Conservation (phyloP, 140 eudicot genomes). For the Cichorium intybus region DNA sequence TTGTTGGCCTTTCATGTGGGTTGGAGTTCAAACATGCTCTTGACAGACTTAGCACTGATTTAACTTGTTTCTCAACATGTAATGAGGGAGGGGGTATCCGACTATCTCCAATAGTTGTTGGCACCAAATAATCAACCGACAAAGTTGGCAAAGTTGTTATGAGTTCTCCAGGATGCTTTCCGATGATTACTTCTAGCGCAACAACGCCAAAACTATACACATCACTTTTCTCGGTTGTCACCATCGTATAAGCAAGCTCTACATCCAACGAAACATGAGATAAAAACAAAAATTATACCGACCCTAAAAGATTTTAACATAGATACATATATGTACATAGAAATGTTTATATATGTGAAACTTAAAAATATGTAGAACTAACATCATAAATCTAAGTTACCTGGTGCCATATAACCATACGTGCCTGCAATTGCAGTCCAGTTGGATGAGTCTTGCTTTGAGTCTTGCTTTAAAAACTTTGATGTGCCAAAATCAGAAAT, state of each 20-base stretch:
- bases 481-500: conserved; percentile 33
- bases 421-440: no score
- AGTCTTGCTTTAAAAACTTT: conserved; percentile 18
- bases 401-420: background rate
- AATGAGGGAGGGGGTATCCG: conserved; percentile 3
- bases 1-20: conserved; percentile 33
- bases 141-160: no score
- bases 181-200: conserved; percentile 12
- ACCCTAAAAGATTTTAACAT: no score
- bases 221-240: conserved; percentile 38
- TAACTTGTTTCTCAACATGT: background rate
- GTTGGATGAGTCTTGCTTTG: background rate
- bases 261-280: background rate
- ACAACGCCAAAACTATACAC: conserved; percentile 12
- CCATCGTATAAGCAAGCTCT: conserved; percentile 38
- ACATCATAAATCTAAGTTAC: background rate
- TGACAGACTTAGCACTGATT: conserved; percentile 5
- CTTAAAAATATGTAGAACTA: background rate
- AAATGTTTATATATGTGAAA: no score
- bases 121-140: no score
- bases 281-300: background rate
- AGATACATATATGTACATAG: no score
- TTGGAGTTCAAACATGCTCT: conserved; percentile 16
- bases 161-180: conserved; percentile 1
- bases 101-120: no score